phyloP scores from a whole-genome alignment of 2,329 filamentous ascomycete genomes.

The Bisporella sp. region DNA sequence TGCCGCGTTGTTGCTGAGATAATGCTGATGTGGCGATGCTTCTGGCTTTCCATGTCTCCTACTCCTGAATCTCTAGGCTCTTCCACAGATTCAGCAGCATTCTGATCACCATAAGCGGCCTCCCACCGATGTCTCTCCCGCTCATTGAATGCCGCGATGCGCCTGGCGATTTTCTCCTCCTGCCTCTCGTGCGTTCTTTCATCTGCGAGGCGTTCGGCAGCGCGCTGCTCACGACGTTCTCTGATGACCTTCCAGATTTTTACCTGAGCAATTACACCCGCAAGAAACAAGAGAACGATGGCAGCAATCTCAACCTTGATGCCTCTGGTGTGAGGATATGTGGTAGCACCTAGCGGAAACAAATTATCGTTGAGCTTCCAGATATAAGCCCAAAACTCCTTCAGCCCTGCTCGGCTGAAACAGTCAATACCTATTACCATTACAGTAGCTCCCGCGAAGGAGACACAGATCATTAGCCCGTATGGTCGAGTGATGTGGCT shows the following conservation, averaged over 20 bases:
- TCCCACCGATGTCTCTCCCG: slow-evolving; percentile 69
- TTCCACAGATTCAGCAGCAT: slow-evolving; percentile 24
- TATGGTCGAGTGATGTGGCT: slow-evolving; percentile 72
- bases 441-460: slow-evolving; percentile 75
- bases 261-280: slow-evolving; percentile 77
- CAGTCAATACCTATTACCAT: slow-evolving; percentile 83
- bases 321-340: slow-evolving; percentile 79
- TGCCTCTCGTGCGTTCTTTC: slow-evolving; percentile 50
- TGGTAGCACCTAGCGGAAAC: slow-evolving; percentile 69
- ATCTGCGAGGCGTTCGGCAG: slow-evolving; percentile 41
- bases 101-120: slow-evolving; percentile 60
- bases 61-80: slow-evolving; percentile 24
- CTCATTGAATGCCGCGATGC: slow-evolving; percentile 54
- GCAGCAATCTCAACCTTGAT: slow-evolving; percentile 80
- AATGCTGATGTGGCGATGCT: slow-evolving; percentile 25
- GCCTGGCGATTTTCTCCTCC: slow-evolving; percentile 64
- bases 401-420: slow-evolving; percentile 81
- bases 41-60: slow-evolving; percentile 40
- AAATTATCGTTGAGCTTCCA: slow-evolving; percentile 76
- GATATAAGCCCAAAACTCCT: slow-evolving; percentile 93
- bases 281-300: slow-evolving; percentile 64
- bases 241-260: slow-evolving; percentile 79
- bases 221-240: slow-evolving; percentile 48
- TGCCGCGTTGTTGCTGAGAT: slow-evolving; percentile 23
- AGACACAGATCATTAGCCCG: slow-evolving; percentile 66